Base-by-base conservation (phyloP, 441 rosid species). In the Pelargonium fulgidum region DNA sequence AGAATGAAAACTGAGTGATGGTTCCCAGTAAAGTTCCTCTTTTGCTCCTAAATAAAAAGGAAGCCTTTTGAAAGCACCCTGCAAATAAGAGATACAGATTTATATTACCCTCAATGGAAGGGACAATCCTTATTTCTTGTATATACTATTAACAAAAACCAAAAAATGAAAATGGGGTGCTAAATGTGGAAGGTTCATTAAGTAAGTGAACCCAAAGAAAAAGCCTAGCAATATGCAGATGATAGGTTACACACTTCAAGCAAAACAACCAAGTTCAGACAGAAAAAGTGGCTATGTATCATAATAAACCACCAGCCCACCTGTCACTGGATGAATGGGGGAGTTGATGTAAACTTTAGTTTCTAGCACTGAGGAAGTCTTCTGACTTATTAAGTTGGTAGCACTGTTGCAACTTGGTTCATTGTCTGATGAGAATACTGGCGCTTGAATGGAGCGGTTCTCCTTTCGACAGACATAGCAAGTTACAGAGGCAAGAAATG, bases 381-480 rank as follows among this genome's bases (percentile, higher is more conserved):
- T 85, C 12, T 69, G 84, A 73, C 76, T 83, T 73, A 93, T 84
- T 68, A 93, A 85, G 85, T 88, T 85, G 41, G 91, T 75, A 70
- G 86, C 85, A 78, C 99, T 93, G 24, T 80, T 83, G 90, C 79
- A 89, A 72, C 97, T 90, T 4, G 86, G 77, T 71, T 86, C 95
- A 76, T 77, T 87, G 75, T 88, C 96, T 3, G 91, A 83, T 36
- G 85, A 82, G 71, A 84, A 84, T 29, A 76, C 68, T 52, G 92
- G 80, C 10, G 70, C 70, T 72, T 70, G 85, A 69, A 78, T 71
- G 64, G 67, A 77, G 72, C 75, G 70, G 66, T 77, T 59, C 64
- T 59, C 88, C 78, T 77, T 88, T 66, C 81, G 78, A 70, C 64
- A 81, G 61, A 93, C 16, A 69, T 84, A 89, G 78, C 84, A 91